A percentile compares a stretch with the other conserved stretches of the same genome.
These are phyloP conservation scores for Periglandula ipomoeae DNA, from an alignment of 2,329 filamentous ascomycete species.

Conservation along the genomic window DNA sequence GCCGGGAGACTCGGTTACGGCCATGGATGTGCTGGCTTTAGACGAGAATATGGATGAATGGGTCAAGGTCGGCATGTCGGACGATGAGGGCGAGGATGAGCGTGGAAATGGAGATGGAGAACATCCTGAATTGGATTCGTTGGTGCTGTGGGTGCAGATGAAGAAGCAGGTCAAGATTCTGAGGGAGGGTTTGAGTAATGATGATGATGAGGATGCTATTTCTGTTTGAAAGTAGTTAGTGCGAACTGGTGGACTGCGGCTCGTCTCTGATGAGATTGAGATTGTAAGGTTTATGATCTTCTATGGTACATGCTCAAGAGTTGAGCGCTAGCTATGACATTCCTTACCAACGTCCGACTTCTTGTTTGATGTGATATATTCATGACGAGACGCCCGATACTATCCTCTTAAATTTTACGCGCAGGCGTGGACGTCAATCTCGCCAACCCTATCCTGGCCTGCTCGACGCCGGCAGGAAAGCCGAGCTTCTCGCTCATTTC, in stretches of 20 bases:
- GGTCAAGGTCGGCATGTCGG: conserved; percentile 20
- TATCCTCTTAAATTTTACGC: not conserved
- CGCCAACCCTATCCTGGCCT: conserved; percentile 43
- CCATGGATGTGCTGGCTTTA: conserved; percentile 13
- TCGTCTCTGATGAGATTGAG: too few species aligned
- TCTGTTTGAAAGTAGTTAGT: not conserved
- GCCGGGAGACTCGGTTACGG: not conserved
- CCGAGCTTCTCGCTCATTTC: conserved; percentile 47
- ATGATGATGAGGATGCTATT: conserved; percentile 14
- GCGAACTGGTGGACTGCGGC: too few species aligned
- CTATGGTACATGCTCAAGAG: too few species aligned
- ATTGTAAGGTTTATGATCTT: too few species aligned
- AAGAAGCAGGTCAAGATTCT: conserved; percentile 54
- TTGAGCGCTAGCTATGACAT: too few species aligned
- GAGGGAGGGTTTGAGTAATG: conserved; percentile 45
- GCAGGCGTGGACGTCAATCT: conserved; percentile 15
- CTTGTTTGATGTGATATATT: too few species aligned
- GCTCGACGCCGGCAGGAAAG: conserved; percentile 41
- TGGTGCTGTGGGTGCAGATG: conserved; percentile 51
- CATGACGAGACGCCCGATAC: too few species aligned
- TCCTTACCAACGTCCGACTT: too few species aligned
- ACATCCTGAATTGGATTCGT: conserved; percentile 33
- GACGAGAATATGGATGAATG: conserved; percentile 28
- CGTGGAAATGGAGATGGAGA: conserved; percentile 19
- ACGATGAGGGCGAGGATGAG: not conserved